phyloP scores from a whole-genome alignment of 2,329 filamentous ascomycete genomes.

The Sporothrix phasma region DNA sequence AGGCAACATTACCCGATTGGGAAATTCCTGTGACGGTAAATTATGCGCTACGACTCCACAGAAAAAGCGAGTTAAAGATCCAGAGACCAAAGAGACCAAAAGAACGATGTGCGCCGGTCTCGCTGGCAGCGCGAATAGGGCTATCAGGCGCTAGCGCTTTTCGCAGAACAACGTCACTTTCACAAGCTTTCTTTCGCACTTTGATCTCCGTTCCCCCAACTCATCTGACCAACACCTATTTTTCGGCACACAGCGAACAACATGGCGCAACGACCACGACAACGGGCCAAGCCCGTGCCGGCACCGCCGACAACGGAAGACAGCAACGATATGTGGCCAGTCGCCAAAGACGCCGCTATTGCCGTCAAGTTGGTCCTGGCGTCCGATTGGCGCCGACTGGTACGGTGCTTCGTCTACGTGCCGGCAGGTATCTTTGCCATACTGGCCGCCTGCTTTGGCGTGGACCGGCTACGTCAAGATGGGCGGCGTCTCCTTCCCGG shows the following conservation, averaged over 20 bases:
- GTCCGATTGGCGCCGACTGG: conserved; percentile 14
- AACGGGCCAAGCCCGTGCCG: background rate
- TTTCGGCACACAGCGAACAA: too few species aligned
- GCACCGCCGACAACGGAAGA: background rate
- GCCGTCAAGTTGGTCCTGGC: conserved; percentile 22
- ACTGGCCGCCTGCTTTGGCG: conserved; percentile 34
- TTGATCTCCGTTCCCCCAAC: background rate
- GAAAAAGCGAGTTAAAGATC: background rate
- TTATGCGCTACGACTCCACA: too few species aligned
- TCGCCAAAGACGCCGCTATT: background rate
- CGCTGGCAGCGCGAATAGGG: background rate
- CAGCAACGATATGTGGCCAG: background rate
- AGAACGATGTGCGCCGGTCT: too few species aligned
- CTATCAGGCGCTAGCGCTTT: background rate
- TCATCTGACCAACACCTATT: background rate
- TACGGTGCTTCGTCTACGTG: conserved; percentile 40
- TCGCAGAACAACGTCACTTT: conserved; percentile 2
- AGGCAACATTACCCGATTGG: background rate
- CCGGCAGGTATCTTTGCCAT: conserved; percentile 35
- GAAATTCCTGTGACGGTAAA: too few species aligned
- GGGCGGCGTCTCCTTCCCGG: conserved; percentile 44
- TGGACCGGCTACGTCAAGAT: conserved; percentile 35
- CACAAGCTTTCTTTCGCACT: background rate
- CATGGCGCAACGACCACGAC: background rate
- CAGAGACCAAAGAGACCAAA: too few species aligned